These are phyloP conservation scores for Leptographium flavum DNA, from an alignment of 2,329 filamentous ascomycete genomes.

Conservation along the genomic window DNA sequence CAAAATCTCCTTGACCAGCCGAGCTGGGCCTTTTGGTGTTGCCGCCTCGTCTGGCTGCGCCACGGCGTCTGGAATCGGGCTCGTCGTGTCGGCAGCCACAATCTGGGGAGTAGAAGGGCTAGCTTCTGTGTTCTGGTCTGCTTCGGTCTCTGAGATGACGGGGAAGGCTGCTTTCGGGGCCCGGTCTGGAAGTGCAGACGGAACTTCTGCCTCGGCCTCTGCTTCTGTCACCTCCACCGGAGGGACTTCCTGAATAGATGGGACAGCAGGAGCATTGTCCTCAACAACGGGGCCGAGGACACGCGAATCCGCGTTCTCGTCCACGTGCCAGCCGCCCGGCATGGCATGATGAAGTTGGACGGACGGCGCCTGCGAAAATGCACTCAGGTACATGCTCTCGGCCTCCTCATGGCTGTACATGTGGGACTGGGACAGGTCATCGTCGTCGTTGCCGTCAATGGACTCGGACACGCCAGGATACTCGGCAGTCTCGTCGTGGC, in stretches of 20 bases:
- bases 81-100: neutral
- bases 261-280: too few relatives aligned
- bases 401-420: conserved; percentile 69
- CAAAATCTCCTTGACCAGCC: conserved; percentile 41
- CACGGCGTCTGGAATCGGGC: neutral
- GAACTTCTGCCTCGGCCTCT: too few relatives aligned
- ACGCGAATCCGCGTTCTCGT: conserved; percentile 6
- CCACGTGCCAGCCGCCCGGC: conserved; percentile 38
- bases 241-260: too few relatives aligned
- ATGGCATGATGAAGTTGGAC: conserved; percentile 22
- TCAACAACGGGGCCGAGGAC: neutral
- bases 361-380: conserved; percentile 36
- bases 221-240: too few relatives aligned
- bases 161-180: too few relatives aligned
- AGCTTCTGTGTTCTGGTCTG: too few relatives aligned
- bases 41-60: conserved; percentile 23
- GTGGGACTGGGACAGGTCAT: conserved; percentile 49
- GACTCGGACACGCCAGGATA: too few relatives aligned
- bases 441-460: conserved; percentile 10
- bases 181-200: too few relatives aligned
- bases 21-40: conserved; percentile 37
- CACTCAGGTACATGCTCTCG: conserved; percentile 78
- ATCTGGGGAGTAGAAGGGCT: too few relatives aligned
- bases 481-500: conserved; percentile 15
- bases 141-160: too few relatives aligned